Evolutionary conservation across 495 filamentous ascomycete genomes (phyloP).

Genomic region (Cairneyella variabilis): DNA sequence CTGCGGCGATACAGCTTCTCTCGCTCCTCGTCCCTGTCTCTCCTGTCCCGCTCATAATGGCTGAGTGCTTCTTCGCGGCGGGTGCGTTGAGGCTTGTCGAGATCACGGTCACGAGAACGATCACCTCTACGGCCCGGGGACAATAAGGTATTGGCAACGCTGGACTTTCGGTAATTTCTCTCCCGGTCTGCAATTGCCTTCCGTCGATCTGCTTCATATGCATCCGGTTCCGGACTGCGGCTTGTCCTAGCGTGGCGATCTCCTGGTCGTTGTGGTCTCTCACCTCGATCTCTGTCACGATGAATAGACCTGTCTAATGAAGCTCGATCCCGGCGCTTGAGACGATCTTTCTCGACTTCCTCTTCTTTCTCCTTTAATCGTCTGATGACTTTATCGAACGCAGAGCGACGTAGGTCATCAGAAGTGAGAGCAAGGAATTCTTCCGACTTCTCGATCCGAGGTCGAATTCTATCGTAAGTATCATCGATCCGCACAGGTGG

Average conservation of each 20-base stretch:
- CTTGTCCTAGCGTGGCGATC: constrained; percentile 55
- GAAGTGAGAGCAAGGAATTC: constrained; percentile 79
- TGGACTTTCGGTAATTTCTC: constrained; percentile 76
- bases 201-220: constrained; percentile 83
- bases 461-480: constrained; percentile 80
- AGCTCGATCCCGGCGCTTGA: constrained; percentile 57
- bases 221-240: constrained; percentile 79
- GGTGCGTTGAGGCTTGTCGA: constrained; percentile 35
- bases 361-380: constrained; percentile 90
- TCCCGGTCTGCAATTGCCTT: constrained; percentile 85
- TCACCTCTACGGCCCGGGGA: constrained; percentile 44
- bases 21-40: constrained; percentile 48
- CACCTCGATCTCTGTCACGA: constrained; percentile 32
- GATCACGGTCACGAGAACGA: constrained; percentile 33
- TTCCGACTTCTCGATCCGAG: constrained; percentile 70
- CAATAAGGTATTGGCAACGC: constrained; percentile 58
- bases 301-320: constrained; percentile 55
- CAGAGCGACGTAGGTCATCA: constrained; percentile 75
- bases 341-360: constrained; percentile 71
- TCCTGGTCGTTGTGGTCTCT: constrained; percentile 52
- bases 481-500: constrained; percentile 75
- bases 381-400: constrained; percentile 90
- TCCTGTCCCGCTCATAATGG: constrained; percentile 39
- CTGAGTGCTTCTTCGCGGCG: constrained; percentile 35
- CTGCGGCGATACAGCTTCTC: constrained; percentile 82